Base-by-base conservation (phyloP, 768 basidiomycete genomes). In the Daedaleopsis sinensis region DNA sequence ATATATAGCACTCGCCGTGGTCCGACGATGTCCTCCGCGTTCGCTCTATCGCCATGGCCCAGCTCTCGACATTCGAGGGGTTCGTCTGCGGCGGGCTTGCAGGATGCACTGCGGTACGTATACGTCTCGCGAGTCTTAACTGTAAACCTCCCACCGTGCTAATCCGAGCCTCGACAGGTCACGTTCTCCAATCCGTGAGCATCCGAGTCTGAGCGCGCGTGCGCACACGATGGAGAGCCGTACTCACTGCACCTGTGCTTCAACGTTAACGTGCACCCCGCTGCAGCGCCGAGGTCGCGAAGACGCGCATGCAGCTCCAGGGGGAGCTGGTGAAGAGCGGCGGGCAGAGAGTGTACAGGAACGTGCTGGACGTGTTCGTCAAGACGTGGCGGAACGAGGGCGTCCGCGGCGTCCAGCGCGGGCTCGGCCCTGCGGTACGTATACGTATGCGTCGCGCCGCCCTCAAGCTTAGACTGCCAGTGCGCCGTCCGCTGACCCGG, bases 291-390 rank as follows among this genome's bases (percentile, higher is more conserved):
- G 89, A 90, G 69, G 93, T 95, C 21, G 91, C 92, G 48, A 98
- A 98, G 77, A 98, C 97, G 46, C 89, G 96, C 58, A 77, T 99
- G 53, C 97, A 99, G 73, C 83, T 99, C 24, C 95, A 98, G 71
- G 97, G 96, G 24, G 97, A 98, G 74, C 84, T 99, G 13, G 86
- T 91, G 39, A 94, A 90, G 70, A 82, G 76, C 7, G 86, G 89
- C 9, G 82, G 80, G 16, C 63, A 74, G 65, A 91, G 86, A 71
- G 92, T 98, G 2, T 99, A 99, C 79, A 91, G 84, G 62, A 92
- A 88, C 71, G 91, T 89, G 18, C 61, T 94, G 43, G 96, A 98
- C 69, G 94, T 92, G 13, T 76, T 96, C 36, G 77, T 77, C 37
- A 97, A 96, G 77, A 96, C 95, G 8, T 95, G 88, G 86, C 82